These are phyloP conservation scores for Heterobasidion occidentale DNA, from an alignment of 1,284 basidiomycete genomes.

Conservation along the genomic window DNA sequence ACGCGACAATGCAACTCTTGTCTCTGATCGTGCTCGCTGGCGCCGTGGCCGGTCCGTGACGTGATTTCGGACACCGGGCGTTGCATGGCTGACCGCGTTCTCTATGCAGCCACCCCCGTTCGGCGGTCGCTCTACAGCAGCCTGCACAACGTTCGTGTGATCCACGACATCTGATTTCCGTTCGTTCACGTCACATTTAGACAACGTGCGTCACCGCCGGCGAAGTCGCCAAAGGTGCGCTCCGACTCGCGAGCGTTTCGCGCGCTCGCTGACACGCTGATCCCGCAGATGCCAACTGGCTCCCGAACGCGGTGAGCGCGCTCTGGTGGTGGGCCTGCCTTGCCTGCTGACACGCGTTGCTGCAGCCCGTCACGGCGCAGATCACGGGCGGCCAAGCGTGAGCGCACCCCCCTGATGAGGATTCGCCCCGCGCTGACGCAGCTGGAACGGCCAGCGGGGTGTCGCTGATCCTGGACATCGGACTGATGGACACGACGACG, in stretches of 20 bases:
- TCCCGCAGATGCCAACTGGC: neutral
- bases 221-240: neutral
- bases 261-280: neutral
- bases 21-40: neutral
- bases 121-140: neutral
- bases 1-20: neutral
- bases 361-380: neutral
- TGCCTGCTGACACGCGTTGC: fast-evolving
- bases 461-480: neutral
- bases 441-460: no score
- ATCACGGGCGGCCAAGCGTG: neutral
- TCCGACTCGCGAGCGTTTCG: neutral
- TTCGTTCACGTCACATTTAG: neutral
- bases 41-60: neutral
- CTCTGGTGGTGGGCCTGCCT: no score
- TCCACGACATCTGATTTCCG: neutral
- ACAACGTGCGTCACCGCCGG: neutral
- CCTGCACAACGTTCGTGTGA: neutral
- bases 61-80: no score
- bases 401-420: neutral
- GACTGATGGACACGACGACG: neutral
- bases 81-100: neutral
- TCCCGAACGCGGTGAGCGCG: neutral
- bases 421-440: neutral
- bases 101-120: neutral